Conservation (phyloP, 768 basidiomycete species). For the Crucibulum laeve region DNA sequence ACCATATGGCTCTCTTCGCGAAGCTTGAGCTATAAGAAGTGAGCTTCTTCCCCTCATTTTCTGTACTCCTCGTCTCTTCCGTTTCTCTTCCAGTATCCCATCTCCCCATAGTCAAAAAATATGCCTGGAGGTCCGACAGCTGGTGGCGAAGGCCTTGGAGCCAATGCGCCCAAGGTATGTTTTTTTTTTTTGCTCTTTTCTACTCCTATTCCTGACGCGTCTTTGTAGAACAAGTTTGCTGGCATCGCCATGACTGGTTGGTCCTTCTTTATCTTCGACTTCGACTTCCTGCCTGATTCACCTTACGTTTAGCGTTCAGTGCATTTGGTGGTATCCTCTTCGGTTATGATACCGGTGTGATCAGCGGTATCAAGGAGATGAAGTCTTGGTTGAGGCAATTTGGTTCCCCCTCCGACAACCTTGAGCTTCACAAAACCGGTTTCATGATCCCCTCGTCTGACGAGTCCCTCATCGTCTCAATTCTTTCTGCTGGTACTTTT, state of each 20-base stretch:
- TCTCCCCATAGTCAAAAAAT: not conserved
- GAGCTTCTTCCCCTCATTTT: not conserved
- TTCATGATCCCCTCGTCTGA: conserved; percentile 29
- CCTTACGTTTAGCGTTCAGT: not conserved
- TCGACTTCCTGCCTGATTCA: not conserved
- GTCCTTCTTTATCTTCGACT: not conserved
- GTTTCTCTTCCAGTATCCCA: not conserved
- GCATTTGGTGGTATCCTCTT: conserved; percentile 44
- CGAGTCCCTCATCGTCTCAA: conserved; percentile 42
- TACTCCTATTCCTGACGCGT: not conserved
- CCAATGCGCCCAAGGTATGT: conserved; percentile 1
- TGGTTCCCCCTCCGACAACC: conserved; percentile 17
- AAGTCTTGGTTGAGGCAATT: conserved; percentile 50
- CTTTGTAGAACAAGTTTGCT: not conserved
- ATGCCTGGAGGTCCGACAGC: conserved; percentile 1
- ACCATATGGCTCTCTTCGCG: not conserved
- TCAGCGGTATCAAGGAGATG: conserved; percentile 72
- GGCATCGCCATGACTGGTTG: not conserved
- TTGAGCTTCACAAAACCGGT: conserved; percentile 15
- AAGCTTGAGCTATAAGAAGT: not conserved
- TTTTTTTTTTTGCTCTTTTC: not conserved
- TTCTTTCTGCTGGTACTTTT: conserved; percentile 84
- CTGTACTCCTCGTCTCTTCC: not conserved
- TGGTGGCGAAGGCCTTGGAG: not conserved
- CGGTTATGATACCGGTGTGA: conserved; percentile 80